A percentile compares a stretch with the other conserved stretches of the same genome.
phyloP scores from a whole-genome alignment of 164 flowering plant genomes.

The Vitis cinerea region DNA sequence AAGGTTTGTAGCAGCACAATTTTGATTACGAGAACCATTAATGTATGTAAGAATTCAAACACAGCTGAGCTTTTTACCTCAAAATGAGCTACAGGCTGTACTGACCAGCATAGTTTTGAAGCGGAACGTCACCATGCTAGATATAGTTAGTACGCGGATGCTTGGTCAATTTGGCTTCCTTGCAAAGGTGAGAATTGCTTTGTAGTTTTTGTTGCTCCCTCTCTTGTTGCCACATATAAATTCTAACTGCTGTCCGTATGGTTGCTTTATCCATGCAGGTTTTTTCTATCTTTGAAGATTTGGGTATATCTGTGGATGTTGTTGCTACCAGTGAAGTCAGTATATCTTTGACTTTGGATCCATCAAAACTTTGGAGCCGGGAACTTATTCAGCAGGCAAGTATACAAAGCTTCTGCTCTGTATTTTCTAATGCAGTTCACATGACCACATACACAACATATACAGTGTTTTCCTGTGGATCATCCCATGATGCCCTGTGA shows the following conservation, averaged over 20 bases:
- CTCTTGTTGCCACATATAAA: no score
- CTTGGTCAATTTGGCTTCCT: conserved; percentile 97
- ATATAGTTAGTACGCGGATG: conserved; percentile 95
- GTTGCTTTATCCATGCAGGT: conserved; percentile 42
- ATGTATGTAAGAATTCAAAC: no score
- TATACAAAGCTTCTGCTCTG: conserved; percentile 25
- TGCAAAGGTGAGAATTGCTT: conserved; percentile 60
- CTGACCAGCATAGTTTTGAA: conserved; percentile 94
- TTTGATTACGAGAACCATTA: no score
- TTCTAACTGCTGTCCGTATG: not conserved
- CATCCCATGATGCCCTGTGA: no score
- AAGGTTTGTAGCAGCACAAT: no score
- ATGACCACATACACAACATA: no score
- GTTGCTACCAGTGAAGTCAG: conserved; percentile 99
- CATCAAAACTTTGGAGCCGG: conserved; percentile 96
- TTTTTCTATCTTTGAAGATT: conserved; percentile 85
- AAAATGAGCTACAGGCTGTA: conserved; percentile 53
- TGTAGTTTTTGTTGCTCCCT: not conserved
- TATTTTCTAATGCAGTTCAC: not conserved
- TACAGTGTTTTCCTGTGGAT: no score
- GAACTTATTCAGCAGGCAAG: conserved; percentile 99
- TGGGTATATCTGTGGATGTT: conserved; percentile 96
- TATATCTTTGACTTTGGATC: conserved; percentile 92
- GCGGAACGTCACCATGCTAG: conserved; percentile 94
- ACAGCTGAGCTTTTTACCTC: no score